Conservation (phyloP, 1,139 yeast species). For the Lodderomyces beijingensis region DNA sequence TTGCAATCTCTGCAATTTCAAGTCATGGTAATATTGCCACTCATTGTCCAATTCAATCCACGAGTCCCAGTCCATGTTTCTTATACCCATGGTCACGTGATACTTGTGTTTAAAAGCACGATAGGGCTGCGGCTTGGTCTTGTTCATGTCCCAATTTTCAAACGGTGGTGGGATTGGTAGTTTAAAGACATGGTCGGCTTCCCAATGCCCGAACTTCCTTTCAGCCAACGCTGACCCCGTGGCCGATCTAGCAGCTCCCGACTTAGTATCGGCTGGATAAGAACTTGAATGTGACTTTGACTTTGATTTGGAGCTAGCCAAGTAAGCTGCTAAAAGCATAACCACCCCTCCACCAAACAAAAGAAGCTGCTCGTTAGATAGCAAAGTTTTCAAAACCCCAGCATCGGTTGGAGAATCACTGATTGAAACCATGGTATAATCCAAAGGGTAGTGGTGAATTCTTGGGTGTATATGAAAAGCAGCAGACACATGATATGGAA, state of each 20-base stretch:
- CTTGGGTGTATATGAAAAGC: too few relatives aligned
- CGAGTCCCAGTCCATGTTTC: slow-evolving; percentile 51
- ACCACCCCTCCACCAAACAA: not conserved
- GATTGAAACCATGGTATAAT: too few relatives aligned
- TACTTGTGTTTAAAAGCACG: slow-evolving; percentile 61
- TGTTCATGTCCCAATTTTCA: slow-evolving; percentile 46
- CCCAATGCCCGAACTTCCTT: slow-evolving; percentile 42
- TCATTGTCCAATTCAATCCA: slow-evolving; percentile 69
- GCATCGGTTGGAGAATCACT: too few relatives aligned
- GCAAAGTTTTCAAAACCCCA: not conserved
- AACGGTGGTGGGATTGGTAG: slow-evolving; percentile 48
- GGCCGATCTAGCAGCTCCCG: slow-evolving; percentile 2
- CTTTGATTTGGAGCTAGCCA: too few relatives aligned
- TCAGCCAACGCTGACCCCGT: slow-evolving; percentile 8
- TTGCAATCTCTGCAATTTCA: slow-evolving; percentile 46
- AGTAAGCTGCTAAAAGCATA: too few relatives aligned
- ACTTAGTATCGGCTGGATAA: too few relatives aligned
- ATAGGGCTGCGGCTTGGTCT: slow-evolving; percentile 55
- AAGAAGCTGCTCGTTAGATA: not conserved
- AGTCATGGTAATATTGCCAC: slow-evolving; percentile 52
- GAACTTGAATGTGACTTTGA: too few relatives aligned
- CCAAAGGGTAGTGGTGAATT: too few relatives aligned
- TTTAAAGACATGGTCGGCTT: slow-evolving; percentile 41
- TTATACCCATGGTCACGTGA: slow-evolving; percentile 58
- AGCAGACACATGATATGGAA: too few relatives aligned